phyloP scores from a whole-genome alignment of 441 rosid species.

The Metrosideros polymorpha region DNA sequence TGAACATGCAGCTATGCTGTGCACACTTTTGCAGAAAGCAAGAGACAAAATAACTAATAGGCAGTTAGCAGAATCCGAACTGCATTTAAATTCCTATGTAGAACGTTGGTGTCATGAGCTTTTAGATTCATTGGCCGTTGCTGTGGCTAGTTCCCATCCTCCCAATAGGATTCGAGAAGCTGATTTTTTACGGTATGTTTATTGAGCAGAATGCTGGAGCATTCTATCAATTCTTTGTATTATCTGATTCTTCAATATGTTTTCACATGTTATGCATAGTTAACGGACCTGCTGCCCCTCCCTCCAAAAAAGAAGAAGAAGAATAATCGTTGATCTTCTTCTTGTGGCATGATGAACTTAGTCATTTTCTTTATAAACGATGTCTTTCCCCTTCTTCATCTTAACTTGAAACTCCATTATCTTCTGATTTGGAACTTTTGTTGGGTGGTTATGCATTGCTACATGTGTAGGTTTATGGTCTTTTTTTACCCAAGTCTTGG shows the following conservation, averaged over 20 bases:
- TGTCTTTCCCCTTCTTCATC: neutral
- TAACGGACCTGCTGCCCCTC: neutral
- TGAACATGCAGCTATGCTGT: conserved; percentile 28
- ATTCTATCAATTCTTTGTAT: neutral
- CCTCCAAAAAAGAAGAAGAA: neutral
- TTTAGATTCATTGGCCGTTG: conserved; percentile 72
- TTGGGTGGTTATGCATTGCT: neutral
- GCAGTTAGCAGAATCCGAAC: conserved; percentile 23
- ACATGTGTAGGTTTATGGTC: neutral
- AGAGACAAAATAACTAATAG: conserved; percentile 43
- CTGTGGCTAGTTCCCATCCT: conserved; percentile 37
- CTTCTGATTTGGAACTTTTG: neutral
- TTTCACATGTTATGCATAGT: neutral
- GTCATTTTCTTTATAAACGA: neutral
- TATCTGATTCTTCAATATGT: neutral
- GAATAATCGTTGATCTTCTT: neutral
- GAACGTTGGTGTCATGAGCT: conserved; percentile 70
- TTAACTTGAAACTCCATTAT: neutral
- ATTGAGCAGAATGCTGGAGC: conserved; percentile 5
- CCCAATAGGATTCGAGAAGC: conserved; percentile 34
- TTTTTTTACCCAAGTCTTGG: neutral
- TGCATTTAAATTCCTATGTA: conserved; percentile 32
- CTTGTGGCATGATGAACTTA: neutral
- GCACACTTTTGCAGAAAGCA: conserved; percentile 64
- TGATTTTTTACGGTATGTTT: conserved; percentile 62